Evolutionary conservation across 495 filamentous ascomycete genomes (phyloP), one percentile per base, ranked within the genome.

Genomic region (Aspergillus affinis): DNA sequence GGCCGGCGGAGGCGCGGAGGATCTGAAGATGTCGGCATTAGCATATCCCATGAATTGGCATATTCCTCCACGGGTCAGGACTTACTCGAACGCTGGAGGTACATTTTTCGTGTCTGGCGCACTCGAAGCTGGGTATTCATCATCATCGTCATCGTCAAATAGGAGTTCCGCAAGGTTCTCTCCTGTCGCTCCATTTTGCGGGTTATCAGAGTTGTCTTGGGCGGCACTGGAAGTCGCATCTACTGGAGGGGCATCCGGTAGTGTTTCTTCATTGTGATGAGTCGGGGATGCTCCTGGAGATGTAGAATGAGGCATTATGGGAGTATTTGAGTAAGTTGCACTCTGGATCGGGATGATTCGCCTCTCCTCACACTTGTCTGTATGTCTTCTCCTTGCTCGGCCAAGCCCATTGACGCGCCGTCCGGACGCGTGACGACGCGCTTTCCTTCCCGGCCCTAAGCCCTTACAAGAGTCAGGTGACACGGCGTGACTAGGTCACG

Each of bases 121-220:
- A 57, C 77, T 81, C 10, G 84, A 87, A 46, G 80, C 81, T 6
- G 86, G 82, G 60, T 90, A 93, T 58, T 94, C 90, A 4, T 89
- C 85, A 58, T 94, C 90, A 5, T 90, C 89, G 51, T 87, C 84
- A 57, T 88, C 89, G 36, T 86, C 85, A 64, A 96, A 94, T 36
- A 96, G 73, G 29, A 96, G 70, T 41, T 93, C 88, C 52, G 95
- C 92, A 19, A 97, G 72, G 48, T 89, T 90, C 19, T 89, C 79
- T n/a, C 83, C 75, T 61, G 36, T 63, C 19, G 58, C 60, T 55
- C 63, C 67, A 58, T 78, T 75, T 46, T 69, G 65, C 6, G 61
- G 62, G 23, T 61, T 65, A 41, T 60, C 62, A 48, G 65, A 59
- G 18, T 64, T 62, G 20, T 67, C 58, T 23, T 70, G 60, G 6